Evolutionary conservation across 2,329 filamentous ascomycete species (phyloP).

Genomic region (Penicillium rolfsii): DNA sequence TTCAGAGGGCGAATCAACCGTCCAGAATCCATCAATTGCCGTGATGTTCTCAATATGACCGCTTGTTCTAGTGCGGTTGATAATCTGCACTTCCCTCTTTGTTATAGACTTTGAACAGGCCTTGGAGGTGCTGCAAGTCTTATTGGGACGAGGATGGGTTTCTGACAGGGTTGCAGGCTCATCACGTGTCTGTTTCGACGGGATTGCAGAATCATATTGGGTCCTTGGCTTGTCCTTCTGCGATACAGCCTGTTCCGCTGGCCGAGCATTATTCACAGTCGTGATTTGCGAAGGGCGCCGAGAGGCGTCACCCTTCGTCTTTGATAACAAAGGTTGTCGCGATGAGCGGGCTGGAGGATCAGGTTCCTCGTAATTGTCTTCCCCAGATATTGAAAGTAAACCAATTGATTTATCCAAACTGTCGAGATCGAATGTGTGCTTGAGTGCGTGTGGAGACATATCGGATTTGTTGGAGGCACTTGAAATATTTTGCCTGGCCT

Average conservation of each 20-base stretch:
- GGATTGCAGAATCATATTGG: not conserved
- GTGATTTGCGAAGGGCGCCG: not conserved
- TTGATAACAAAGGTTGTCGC: not conserved
- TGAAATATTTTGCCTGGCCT: not conserved
- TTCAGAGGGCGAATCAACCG: conserved; percentile 19
- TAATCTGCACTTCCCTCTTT: not conserved
- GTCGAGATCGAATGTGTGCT: conserved; percentile 10
- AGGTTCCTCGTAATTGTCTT: conserved; percentile 4
- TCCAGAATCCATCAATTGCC: conserved; percentile 32
- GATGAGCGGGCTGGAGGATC: not conserved
- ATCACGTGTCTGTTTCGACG: not conserved
- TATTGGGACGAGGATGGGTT: not conserved
- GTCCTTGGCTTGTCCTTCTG: not conserved
- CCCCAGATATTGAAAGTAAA: conserved; percentile 23
- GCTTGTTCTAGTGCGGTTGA: conserved; percentile 3
- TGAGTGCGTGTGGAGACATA: not conserved
- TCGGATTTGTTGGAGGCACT: not conserved
- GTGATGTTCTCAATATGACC: conserved; percentile 28
- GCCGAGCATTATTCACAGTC: not conserved
- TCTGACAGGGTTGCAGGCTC: not conserved
- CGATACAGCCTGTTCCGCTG: not conserved
- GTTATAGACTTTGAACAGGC: not conserved
- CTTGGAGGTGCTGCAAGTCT: not conserved
- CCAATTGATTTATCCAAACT: conserved; percentile 27
- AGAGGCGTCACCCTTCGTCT: not conserved